A percentile compares a stretch with the other conserved stretches of the same genome.
Conservation (phyloP, 768 basidiomycete species). For the Naganishia onofrii region DNA sequence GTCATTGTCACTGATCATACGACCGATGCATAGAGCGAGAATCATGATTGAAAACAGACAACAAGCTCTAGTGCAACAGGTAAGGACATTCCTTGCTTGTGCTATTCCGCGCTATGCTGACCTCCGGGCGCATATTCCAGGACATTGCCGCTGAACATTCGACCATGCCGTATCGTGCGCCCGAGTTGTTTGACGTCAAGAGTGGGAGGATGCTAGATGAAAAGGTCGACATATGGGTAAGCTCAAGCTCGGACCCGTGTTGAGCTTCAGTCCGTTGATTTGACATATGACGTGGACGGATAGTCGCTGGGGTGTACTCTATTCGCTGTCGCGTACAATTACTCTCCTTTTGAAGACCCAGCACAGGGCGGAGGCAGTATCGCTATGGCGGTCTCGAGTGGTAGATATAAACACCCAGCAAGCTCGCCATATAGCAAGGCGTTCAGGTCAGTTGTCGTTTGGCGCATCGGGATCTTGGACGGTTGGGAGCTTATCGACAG, state of each 20-base stretch:
- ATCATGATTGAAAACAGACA: conserved; percentile 76
- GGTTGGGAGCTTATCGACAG: background rate
- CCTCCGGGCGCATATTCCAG: background rate
- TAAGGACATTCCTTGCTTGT: background rate
- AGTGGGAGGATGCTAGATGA: conserved; percentile 82
- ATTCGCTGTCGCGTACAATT: conserved; percentile 88
- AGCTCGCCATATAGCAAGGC: conserved; percentile 72
- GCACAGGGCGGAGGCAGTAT: conserved; percentile 94
- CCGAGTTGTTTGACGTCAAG: conserved; percentile 96
- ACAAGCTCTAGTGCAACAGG: conserved; percentile 81
- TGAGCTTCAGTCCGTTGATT: background rate
- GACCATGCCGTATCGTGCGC: conserved; percentile 97
- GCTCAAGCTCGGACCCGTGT: conserved; percentile 37
- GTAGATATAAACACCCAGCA: conserved; percentile 81
- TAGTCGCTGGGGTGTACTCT: conserved; percentile 95
- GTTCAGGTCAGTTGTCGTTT: conserved; percentile 49
- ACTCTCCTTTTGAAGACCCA: conserved; percentile 93
- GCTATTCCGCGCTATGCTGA: too few relatives aligned
- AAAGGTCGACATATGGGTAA: conserved; percentile 94
- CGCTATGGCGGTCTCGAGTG: conserved; percentile 94
- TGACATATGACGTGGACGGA: conserved; percentile 14
- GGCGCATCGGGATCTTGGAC: background rate
- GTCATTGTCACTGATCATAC: background rate
- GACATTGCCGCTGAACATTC: conserved; percentile 97
- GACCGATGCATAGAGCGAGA: conserved; percentile 58